Evolutionary conservation across 2,329 filamentous ascomycete species (phyloP), one percentile per base, ranked within the genome.

Genomic region (Neobulgaria alba): DNA sequence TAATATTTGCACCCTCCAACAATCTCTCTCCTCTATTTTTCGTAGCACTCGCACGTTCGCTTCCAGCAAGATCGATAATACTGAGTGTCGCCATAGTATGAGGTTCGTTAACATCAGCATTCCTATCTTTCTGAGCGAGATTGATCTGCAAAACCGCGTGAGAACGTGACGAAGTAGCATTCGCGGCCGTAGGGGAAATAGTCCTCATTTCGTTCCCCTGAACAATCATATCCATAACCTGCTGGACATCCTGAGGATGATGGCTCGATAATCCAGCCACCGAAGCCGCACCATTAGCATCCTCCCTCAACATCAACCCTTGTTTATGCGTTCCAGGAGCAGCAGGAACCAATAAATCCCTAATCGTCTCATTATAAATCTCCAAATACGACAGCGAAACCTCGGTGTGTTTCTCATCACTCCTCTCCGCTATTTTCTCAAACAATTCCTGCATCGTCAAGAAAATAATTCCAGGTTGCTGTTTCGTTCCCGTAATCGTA

Each of bases 171-270:
- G 92, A 98, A 1, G 92, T 95, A 14, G 92, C 90, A 60, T 98
- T 98, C 53, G 92, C 92, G 65, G 90, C 89, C 5, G 92, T 98
- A 1, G 92, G 90, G 0, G 92, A 96, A 61, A 96, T 92, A 3
- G 92, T 98, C 33, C 92, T 82, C 63, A 83, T 87, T 54, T 93
- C 85, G 63, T 98, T 98, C 49, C 92, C 92, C 59, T 81, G 78
- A 41, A 98, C 83, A 58, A 98, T 95, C 76, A 98, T 95, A 57
- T 98, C 90, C 92, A 98, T 98, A 56, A 98, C 92, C 63, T 98
- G 82, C 58, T 93, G 79, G 10, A 96, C 92, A 58, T 90, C 86
- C 53, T 82, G 82, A 2, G 92, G 92, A 50, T 85, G 84, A 59
- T 95, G 88, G 56, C 88, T 95, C 2, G 88, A 92, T 33, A 98